phyloP scores from a whole-genome alignment of 371 early-diverging fungal species.

The Rhizopus delemar region DNA sequence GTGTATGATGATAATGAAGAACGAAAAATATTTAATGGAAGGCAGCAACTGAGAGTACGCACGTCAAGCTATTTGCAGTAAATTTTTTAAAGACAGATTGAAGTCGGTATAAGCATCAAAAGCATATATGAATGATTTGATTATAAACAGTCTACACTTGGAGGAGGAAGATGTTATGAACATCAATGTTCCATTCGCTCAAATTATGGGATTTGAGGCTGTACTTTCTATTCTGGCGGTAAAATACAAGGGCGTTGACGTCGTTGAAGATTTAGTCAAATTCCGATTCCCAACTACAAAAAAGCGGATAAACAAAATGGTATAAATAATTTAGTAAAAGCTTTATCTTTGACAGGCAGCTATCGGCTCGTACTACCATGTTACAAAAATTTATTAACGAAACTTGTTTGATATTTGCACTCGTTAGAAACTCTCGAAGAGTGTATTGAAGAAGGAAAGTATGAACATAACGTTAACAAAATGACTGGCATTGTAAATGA shows the following conservation, averaged over 20 bases:
- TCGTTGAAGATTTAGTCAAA: conserved; percentile 4
- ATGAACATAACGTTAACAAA: neutral
- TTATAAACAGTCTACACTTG: neutral
- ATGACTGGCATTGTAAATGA: too few relatives aligned
- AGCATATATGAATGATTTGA: conserved; percentile 3
- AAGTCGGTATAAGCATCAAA: conserved; percentile 2
- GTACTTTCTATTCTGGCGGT: neutral
- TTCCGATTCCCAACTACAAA: conserved; percentile 5
- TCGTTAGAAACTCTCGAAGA: neutral
- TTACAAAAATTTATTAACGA: conserved; percentile 1
- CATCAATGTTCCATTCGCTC: neutral
- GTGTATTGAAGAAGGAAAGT: conserved; percentile 8
- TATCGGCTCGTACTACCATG: too few relatives aligned
- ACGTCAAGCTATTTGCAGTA: neutral
- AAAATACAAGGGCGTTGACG: conserved; percentile 5
- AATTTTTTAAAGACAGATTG: conserved; percentile 1
- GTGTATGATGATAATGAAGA: conserved; percentile 2
- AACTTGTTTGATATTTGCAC: conserved; percentile 2
- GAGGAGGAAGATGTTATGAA: conserved; percentile 1
- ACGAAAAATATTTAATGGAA: conserved; percentile 1
- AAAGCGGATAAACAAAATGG: neutral
- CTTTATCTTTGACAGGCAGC: conserved; percentile 2
- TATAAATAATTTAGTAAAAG: conserved; percentile 1
- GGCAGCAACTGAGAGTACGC: conserved; percentile 4
- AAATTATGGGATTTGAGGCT: conserved; percentile 8